Evolutionary conservation across 1,284 basidiomycete species (phyloP), one percentile per base, ranked within the genome.

Genomic region (Ceratobasidium sp.): DNA sequence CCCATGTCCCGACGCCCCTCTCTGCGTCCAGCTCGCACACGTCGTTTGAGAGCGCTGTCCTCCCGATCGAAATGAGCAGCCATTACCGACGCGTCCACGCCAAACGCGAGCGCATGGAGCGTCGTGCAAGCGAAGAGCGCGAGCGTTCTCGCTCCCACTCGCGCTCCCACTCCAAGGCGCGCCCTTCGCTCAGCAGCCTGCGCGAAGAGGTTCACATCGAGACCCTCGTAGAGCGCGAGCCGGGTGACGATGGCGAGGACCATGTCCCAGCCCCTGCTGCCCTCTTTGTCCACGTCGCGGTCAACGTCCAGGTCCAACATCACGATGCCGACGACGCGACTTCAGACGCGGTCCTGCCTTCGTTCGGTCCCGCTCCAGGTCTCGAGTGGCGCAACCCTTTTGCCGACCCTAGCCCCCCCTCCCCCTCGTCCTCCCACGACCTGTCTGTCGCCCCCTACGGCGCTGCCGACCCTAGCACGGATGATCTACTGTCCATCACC

Each of bases 51-150:
- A 53, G 30, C 23, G 49, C 30, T 5, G 42, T 18, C 4, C 62
- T 66, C 8, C 62, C 62, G 28, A 28, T 66, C 62, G 62, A 66
- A 42, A 66, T 66, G 62, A 53, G 62, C 48, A 66, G 62, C 30
- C 62, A 66, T 23, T 66, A 66, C 49, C 62, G 62, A 23, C 62
- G 62, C 62, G 62, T 66, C 16, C 42, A 46, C 18, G 62, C 62
- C 62, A 66, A 66, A 33, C 62, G 62, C 48, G 62, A 66, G 21
- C 62, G 62, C 28, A 66, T 66, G 62, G 62, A 66, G 33, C 58
- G 56, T 16, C 56, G 38, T 59, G 36, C 36, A n/a, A 61, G 42
- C 44, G 25, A 46, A 48, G 59, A 61, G 28, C 51, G 64, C 21
- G 51, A 67, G 18, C 64, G 40, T 28, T 56, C 64, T 25, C 33